phyloP scores from a whole-genome alignment of 441 rosid species.

The Sinapis alba region DNA sequence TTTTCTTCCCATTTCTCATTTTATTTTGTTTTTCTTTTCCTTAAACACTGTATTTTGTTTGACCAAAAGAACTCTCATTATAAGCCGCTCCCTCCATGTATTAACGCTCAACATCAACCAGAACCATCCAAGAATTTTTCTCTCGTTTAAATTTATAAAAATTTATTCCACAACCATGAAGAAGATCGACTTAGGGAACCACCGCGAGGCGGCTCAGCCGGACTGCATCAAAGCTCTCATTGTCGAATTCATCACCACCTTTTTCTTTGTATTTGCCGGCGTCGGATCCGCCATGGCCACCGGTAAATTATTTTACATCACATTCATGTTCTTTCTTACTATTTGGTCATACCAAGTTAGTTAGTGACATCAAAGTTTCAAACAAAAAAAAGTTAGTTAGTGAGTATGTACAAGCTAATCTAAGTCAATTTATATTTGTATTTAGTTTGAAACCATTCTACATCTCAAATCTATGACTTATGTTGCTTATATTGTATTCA shows the following conservation, averaged over 20 bases:
- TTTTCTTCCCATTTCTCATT: neutral
- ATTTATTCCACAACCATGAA: slow-evolving; percentile 44
- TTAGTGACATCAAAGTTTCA: too few relatives aligned
- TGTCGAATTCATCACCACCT: slow-evolving; percentile 81
- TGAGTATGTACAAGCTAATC: neutral
- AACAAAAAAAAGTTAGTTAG: neutral
- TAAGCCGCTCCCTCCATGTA: neutral
- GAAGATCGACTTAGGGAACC: slow-evolving; percentile 64
- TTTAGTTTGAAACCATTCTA: neutral
- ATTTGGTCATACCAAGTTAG: neutral
- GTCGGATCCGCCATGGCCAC: slow-evolving; percentile 84
- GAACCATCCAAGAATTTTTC: neutral
- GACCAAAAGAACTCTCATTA: neutral
- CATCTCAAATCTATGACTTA: neutral
- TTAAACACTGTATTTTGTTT: neutral
- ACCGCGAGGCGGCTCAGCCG: slow-evolving; percentile 59
- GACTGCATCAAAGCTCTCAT: slow-evolving; percentile 78
- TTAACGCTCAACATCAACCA: neutral
- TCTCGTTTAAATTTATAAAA: neutral
- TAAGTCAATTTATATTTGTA: neutral
- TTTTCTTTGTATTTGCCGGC: slow-evolving; percentile 78
- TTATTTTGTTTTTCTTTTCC: neutral
- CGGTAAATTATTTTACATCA: slow-evolving; percentile 39
- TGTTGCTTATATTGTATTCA: neutral
- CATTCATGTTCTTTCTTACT: slow-evolving; percentile 1